Base-by-base conservation (phyloP, 2,329 filamentous ascomycete genomes). In the Stagonosporopsis tanaceti region DNA sequence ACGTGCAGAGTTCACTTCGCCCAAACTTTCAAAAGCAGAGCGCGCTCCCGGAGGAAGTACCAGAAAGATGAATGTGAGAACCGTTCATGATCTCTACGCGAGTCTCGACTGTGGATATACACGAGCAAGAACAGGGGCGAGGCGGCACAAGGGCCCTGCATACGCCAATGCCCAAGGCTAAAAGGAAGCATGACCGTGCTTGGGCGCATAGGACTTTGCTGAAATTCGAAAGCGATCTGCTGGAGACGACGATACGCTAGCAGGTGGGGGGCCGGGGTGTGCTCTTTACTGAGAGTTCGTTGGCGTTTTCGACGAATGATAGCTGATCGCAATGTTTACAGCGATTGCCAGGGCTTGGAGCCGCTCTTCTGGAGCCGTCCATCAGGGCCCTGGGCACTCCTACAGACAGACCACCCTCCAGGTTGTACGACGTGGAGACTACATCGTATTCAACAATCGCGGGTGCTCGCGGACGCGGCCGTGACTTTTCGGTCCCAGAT, bases 11-110 rank as follows among this genome's bases (percentile, higher is more conserved):
- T 47, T 50, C 59, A 57, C 57, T 63, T 63, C 57, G 63, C 59
- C 64, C 57, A 54, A 48, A 50, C 39, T 25, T 28, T 28, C 27
- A 41, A 28, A 45, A 55, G 58, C 11, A 28, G 46, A 53, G 57
- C 55, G 50, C 45, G 55, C 42, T 38, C 30, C 47, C 64, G 59
- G 45, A 60, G 62, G 55, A 65, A 66, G 62, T 63, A 63, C 57
- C 52, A 55, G 32, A 56, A 50, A 37, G 32, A 47, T 59, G 62
- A 50, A 50, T 57, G 39, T 12, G 28, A 27, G 35, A 20, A 15
- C 44, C 25, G 25, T 44, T 22, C 48, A 40, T 28, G 24, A 25
- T 27, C 22, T 34, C 12, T 50, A 41, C 28, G 35, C 28, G 56
- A 59, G 50, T 27, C 56, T 53, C 34, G 56, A 59, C 50, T 46